phyloP scores from a whole-genome alignment of 2,329 filamentous ascomycete species.

The Sordariomycetes sp. region DNA sequence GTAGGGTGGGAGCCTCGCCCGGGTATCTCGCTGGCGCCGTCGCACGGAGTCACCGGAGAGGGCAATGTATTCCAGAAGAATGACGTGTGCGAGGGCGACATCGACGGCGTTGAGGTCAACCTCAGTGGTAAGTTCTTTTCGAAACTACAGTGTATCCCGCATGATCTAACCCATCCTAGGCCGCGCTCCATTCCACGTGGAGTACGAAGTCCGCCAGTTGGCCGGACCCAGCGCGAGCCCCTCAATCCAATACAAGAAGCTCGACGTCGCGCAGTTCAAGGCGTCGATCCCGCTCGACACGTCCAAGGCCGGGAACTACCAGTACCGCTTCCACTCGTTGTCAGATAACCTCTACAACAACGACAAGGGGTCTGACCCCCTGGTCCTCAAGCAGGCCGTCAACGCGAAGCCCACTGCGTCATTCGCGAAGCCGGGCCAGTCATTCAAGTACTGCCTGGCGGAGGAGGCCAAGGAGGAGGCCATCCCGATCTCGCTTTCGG shows the following conservation, averaged over 20 bases:
- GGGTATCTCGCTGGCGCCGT: slow-evolving; percentile 53
- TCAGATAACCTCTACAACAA: slow-evolving; percentile 80
- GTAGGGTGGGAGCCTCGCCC: slow-evolving; percentile 82
- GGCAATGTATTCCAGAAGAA: slow-evolving; percentile 56
- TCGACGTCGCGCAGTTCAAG: slow-evolving; percentile 67
- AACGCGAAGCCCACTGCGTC: slow-evolving; percentile 72
- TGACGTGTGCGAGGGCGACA: slow-evolving; percentile 87
- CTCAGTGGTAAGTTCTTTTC: slow-evolving; percentile 52
- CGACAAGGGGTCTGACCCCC: slow-evolving; percentile 52
- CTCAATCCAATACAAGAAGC: slow-evolving; percentile 55
- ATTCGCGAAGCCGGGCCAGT: slow-evolving; percentile 80
- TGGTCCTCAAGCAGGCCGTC: slow-evolving; percentile 72
- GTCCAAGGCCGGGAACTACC: slow-evolving; percentile 67
- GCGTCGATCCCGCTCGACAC: slow-evolving; percentile 83
- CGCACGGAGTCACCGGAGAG: slow-evolving; percentile 44
- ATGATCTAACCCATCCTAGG: slow-evolving; percentile 31
- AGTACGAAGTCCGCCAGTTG: slow-evolving; percentile 71
- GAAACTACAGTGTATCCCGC: background rate
- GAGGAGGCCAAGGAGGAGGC: slow-evolving; percentile 73
- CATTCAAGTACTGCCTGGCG: slow-evolving; percentile 89
- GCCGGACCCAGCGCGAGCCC: slow-evolving; percentile 56
- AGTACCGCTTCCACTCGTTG: slow-evolving; percentile 75
- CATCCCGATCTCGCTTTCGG: slow-evolving; percentile 78
- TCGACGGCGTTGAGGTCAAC: slow-evolving; percentile 75
- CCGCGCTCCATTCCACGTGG: slow-evolving; percentile 68